Conservation (phyloP, 2,329 filamentous ascomycete species). For the Thelonectria discophora region DNA sequence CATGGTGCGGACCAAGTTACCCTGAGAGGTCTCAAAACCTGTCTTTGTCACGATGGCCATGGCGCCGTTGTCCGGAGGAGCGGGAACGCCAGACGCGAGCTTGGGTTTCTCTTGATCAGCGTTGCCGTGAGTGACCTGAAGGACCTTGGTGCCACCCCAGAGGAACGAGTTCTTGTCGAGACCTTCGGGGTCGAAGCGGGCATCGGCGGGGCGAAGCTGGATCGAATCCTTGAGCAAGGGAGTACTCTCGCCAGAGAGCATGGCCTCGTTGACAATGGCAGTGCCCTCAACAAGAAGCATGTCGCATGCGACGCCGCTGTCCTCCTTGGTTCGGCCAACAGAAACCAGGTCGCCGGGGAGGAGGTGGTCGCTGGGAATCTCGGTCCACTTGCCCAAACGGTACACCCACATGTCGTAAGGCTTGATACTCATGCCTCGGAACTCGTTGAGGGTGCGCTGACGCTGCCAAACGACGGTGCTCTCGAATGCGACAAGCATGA, state of each 20-base stretch:
- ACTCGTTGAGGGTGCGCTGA: constrained; percentile 93
- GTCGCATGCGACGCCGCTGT: constrained; percentile 95
- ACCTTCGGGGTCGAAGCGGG: constrained; percentile 83
- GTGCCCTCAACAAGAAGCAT: constrained; percentile 95
- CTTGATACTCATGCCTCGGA: constrained; percentile 99
- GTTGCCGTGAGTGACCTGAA: constrained; percentile 91
- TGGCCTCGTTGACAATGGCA: constrained; percentile 98
- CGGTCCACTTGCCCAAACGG: constrained; percentile 85
- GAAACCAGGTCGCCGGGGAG: constrained; percentile 94
- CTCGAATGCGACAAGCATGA: constrained; percentile 98
- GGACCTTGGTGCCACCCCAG: constrained; percentile 95
- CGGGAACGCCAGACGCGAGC: constrained; percentile 77
- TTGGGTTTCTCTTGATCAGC: constrained; percentile 76
- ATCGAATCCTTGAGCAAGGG: constrained; percentile 96
- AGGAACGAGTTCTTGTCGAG: constrained; percentile 97
- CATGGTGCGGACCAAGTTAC: constrained; percentile 97
- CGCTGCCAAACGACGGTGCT: constrained; percentile 99
- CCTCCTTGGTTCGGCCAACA: constrained; percentile 92
- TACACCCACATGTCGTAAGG: constrained; percentile 95
- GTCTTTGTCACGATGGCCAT: constrained; percentile 96
- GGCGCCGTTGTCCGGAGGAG: constrained; percentile 92
- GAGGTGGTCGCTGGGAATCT: constrained; percentile 89
- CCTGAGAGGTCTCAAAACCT: constrained; percentile 98
- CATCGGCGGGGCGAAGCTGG: constrained; percentile 85
- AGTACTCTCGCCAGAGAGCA: constrained; percentile 98